These are phyloP conservation scores for Pseudogymnoascus sp. DNA, from an alignment of 2,329 filamentous ascomycete species.

Conservation along the genomic window DNA sequence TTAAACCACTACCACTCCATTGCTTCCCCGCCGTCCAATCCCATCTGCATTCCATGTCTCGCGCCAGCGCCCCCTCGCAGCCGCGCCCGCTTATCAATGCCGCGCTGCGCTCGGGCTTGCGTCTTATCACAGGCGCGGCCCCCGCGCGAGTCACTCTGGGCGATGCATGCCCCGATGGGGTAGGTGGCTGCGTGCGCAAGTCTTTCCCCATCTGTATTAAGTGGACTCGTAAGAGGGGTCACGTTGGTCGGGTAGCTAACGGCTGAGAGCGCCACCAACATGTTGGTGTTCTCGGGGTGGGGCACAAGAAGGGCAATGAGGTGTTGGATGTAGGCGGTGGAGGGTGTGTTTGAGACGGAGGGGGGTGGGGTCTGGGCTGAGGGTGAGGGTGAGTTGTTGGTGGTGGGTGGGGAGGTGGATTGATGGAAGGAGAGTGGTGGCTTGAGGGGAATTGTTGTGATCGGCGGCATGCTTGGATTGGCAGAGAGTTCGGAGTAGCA, in stretches of 20 bases:
- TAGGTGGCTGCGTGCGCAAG: not conserved
- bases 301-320: not conserved
- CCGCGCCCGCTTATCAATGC: slow-evolving; percentile 4
- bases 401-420: not conserved
- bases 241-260: not conserved
- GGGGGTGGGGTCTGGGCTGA: not conserved
- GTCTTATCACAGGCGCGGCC: slow-evolving; percentile 2
- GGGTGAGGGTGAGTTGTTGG: not conserved
- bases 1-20: not conserved
- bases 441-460: not conserved
- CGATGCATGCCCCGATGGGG: not conserved
- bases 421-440: not conserved
- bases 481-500: not conserved
- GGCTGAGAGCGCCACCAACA: not conserved
- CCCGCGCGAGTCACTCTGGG: not conserved
- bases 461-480: not conserved
- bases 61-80: not conserved
- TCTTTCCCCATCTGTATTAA: not conserved
- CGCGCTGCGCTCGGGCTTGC: not conserved
- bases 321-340: not conserved
- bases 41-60: not conserved
- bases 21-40: not conserved
- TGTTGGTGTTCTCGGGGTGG: slow-evolving; percentile 2
- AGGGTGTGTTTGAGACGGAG: not conserved
- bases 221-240: not conserved